A percentile compares a stretch with the other conserved stretches of the same genome.
phyloP scores from a whole-genome alignment of 805 yeast species.

The Myxozyma nipponensis region DNA sequence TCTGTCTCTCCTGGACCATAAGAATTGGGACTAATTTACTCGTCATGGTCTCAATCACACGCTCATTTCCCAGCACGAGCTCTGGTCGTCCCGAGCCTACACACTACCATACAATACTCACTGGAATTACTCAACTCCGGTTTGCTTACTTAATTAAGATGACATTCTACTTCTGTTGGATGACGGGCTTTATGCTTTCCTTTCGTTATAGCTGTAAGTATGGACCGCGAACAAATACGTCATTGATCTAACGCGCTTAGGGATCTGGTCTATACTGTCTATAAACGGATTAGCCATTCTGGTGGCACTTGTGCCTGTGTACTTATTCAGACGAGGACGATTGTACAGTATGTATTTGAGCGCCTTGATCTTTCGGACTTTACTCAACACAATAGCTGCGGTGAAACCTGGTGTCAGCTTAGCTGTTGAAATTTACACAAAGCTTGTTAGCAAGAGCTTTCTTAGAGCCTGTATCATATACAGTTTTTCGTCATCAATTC shows the following conservation, averaged over 20 bases:
- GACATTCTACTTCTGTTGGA: slow-evolving; percentile 12
- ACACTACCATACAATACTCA: slow-evolving; percentile 26
- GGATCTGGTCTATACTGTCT: slow-evolving; percentile 15
- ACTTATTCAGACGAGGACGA: slow-evolving; percentile 29
- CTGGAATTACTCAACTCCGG: slow-evolving; percentile 26
- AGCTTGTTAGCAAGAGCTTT: slow-evolving; percentile 6
- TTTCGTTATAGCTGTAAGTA: slow-evolving; percentile 15
- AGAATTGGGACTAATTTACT: too few species aligned
- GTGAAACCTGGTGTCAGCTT: slow-evolving; percentile 11
- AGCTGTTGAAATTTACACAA: slow-evolving; percentile 3
- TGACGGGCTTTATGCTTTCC: slow-evolving; percentile 1
- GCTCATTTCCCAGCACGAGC: slow-evolving; percentile 23
- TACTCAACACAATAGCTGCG: slow-evolving; percentile 7
- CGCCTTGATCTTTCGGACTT: too few species aligned
- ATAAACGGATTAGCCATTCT: slow-evolving; percentile 5
- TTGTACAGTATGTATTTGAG: slow-evolving; percentile 19
- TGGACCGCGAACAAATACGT: neutral
- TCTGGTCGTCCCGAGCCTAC: slow-evolving; percentile 25
- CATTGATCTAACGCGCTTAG: slow-evolving; percentile 1
- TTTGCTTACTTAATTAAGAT: slow-evolving; percentile 22
- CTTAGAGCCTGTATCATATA: slow-evolving; percentile 12
- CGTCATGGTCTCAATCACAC: slow-evolving; percentile 20
- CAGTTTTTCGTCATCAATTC: slow-evolving; percentile 2
- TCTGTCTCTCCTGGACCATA: too few species aligned
- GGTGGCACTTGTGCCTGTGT: slow-evolving; percentile 19